Base-by-base conservation (phyloP, 176 grass and related monocot genomes). In the Chrysopogon serrulatus region DNA sequence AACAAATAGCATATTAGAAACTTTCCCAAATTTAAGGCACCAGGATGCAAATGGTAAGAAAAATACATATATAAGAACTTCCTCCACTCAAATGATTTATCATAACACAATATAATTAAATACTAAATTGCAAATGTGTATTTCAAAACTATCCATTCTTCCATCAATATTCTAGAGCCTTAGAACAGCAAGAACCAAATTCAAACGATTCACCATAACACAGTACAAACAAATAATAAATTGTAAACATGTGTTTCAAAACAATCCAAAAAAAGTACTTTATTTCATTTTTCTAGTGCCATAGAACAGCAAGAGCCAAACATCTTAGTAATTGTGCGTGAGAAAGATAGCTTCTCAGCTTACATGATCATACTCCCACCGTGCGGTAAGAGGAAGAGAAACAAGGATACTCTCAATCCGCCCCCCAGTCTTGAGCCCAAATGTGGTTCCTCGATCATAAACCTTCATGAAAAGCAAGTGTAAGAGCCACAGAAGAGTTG, bases 351-450 rank as follows among this genome's bases (percentile, higher is more conserved):
- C 6, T 41, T 18, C 37, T 80, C 19, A 74, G 56, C 91, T 90
- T 96, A 98, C 96, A 89, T 98, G 93, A 74, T 98, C 93, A 21
- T 98, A 98, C 84, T 96, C 83, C 96, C 96, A 98, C 33, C 96
- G 86, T 44, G 93, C 91, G 0, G 96, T 94, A 28, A 98, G 85
- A 26, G 96, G 96, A 62, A 98, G 85, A 48, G 96, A 98, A 35
- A 98, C 93, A 7, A 98, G 91, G 73, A 98, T 99, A 73, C 96
- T 99, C 56, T 99, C 96, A 26, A 99, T 96, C 85, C 96, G 79
- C 28, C 96, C 96, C 32, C 96, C 96, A 23, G 96, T 99, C 79
- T 99, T 99, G 5, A 99, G 89, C 32, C 96, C 96, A 76, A 99
- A 96, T 83, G 96, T 99, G 56, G 96, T 98, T 12, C 96, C 96